phyloP scores from a whole-genome alignment of 164 flowering plant genomes.

The Aristolochia fimbriata region DNA sequence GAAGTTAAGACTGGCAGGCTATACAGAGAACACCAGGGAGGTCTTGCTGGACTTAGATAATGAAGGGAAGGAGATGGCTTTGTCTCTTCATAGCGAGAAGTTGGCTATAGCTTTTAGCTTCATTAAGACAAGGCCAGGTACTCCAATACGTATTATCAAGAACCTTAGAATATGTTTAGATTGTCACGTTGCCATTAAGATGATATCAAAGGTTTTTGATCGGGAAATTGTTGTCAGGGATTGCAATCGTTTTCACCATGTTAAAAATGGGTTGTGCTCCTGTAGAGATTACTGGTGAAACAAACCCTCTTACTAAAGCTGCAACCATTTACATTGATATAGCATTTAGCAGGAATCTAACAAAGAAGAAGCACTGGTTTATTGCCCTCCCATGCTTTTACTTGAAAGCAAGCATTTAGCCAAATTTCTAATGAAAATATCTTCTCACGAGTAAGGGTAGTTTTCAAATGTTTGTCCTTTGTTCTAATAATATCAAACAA shows the following conservation, averaged over 20 bases:
- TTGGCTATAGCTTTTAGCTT: slow-evolving; percentile 26
- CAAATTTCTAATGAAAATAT: too few species aligned
- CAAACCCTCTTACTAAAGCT: neutral
- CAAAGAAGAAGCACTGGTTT: too few species aligned
- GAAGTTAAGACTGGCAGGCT: slow-evolving; percentile 21
- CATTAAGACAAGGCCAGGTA: slow-evolving; percentile 16
- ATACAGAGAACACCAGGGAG: slow-evolving; percentile 18
- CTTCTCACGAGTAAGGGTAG: too few species aligned
- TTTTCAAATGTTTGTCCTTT: too few species aligned
- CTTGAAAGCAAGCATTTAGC: too few species aligned
- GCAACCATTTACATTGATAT: too few species aligned
- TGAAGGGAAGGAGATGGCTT: slow-evolving; percentile 23
- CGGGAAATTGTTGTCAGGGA: slow-evolving; percentile 27
- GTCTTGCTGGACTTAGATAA: slow-evolving; percentile 32
- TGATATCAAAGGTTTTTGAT: slow-evolving; percentile 21
- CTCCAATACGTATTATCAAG: slow-evolving; percentile 23
- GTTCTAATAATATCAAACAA: too few species aligned
- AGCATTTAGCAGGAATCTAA: too few species aligned
- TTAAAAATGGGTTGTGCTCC: slow-evolving; percentile 22
- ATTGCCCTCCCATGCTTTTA: too few species aligned
- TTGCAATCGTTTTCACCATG: slow-evolving; percentile 30
- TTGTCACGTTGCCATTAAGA: slow-evolving; percentile 28
- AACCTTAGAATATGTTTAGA: slow-evolving; percentile 28
- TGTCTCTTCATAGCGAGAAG: slow-evolving; percentile 25
- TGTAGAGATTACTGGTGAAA: slow-evolving; percentile 27